Evolutionary conservation across 768 basidiomycete species (phyloP), one percentile per base, ranked within the genome.

Genomic region (Trametes cubensis): DNA sequence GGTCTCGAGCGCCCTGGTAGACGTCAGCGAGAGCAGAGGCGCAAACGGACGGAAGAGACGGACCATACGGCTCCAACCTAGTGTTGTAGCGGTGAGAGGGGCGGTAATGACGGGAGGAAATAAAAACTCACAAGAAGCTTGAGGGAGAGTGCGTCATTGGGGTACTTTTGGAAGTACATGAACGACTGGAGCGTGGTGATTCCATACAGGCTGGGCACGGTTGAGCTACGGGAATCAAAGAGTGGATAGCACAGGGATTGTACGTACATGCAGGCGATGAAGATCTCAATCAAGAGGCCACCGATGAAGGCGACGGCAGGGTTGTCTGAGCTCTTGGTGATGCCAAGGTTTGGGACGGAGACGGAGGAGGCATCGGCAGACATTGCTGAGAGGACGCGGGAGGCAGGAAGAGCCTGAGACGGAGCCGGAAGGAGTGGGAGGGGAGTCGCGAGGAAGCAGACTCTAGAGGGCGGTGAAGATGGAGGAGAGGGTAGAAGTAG

Each of bases 81-180:
- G 2, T 21, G 15, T 34, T 26, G 8, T n/a, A 28, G 11, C 30
- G 23, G 47, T 10, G 5, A 28, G 5, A 6, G 15, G 23, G 25
- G 7, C 8, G 41, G 1, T 7, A 8, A 14, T 15, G 17, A 3
- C 4, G 38, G 10, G 26, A 7, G 25, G n/a, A 2, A 55, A 28
- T 28, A 28, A 7, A 28, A 4, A 28, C 57, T 15, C 23, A 63
- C 62, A 21, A 63, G 52, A 38, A 34, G 46, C 21, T 48, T 54
- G 13, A 58, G 46, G 3, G 51, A 18, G 8, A 10, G 26, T 4
- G 28, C 15, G 39, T 58, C 62, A 20, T 54, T 42, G 2, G 57
- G 51, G 39, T 63, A 58, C 18, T 56, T 54, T n/a, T 63, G 62
- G 41, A 23, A 63, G 62, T 63, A 63, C 14, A 63, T 63, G 46